phyloP scores from a whole-genome alignment of 768 basidiomycete genomes.

The Boletus pseudo-olivaceus region DNA sequence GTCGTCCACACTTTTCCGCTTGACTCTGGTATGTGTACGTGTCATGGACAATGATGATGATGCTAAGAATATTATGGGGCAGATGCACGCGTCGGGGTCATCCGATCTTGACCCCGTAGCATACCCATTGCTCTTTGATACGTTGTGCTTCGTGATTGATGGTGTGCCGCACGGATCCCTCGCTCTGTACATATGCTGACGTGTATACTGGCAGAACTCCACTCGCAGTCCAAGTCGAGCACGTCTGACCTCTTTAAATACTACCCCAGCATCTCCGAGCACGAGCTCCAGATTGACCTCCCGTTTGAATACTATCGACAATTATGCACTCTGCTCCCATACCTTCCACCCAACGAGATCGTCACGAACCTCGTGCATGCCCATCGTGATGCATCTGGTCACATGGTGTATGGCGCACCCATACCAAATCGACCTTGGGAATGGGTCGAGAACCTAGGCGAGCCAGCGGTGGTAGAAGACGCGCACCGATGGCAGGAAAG shows the following conservation, averaged over 20 bases:
- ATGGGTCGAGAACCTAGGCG: constrained; percentile 76
- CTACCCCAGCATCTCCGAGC: constrained; percentile 51
- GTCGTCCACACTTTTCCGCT: constrained; percentile 41
- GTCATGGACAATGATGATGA: neutral
- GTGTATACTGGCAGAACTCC: constrained; percentile 48
- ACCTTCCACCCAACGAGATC: constrained; percentile 45
- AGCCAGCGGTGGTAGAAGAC: constrained; percentile 40
- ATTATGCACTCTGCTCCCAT: constrained; percentile 55
- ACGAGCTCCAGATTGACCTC: constrained; percentile 51
- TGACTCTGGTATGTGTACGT: constrained; percentile 46
- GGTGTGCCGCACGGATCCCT: constrained; percentile 40
- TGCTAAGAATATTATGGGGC: constrained; percentile 1
- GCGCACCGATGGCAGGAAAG: constrained; percentile 41
- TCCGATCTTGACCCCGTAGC: constrained; percentile 48
- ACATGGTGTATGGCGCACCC: constrained; percentile 43
- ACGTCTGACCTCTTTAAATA: constrained; percentile 58
- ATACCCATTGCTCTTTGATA: constrained; percentile 70
- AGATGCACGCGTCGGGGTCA: constrained; percentile 56
- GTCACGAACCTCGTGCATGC: constrained; percentile 59
- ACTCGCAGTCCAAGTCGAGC: constrained; percentile 50
- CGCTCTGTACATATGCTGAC: neutral
- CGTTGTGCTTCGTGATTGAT: constrained; percentile 68
- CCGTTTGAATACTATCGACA: constrained; percentile 57
- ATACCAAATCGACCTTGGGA: constrained; percentile 83
- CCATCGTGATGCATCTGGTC: constrained; percentile 53